phyloP scores from a whole-genome alignment of 352 stramenopile species.

The Discostella stelligera region DNA sequence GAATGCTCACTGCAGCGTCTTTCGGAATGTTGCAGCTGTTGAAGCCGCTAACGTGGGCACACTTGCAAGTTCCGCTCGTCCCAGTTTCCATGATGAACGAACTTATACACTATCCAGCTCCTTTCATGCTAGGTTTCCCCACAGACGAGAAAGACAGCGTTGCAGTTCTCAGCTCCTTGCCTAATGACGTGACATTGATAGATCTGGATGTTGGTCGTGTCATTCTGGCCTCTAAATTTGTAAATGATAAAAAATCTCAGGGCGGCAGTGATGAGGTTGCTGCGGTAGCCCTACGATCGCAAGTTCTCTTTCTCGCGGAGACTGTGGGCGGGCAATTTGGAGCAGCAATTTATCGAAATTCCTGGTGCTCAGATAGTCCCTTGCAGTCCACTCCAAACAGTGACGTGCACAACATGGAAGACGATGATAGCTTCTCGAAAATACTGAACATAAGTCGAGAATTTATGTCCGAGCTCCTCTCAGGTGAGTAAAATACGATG shows the following conservation, averaged over 20 bases:
- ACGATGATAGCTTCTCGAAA: constrained; percentile 27
- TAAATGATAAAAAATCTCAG: constrained; percentile 36
- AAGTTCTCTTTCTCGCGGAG: constrained; percentile 76
- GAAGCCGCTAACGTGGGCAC: constrained; percentile 74
- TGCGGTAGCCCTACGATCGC: constrained; percentile 56
- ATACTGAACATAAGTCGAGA: constrained; percentile 44
- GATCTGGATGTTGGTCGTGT: constrained; percentile 81
- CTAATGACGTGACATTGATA: constrained; percentile 76
- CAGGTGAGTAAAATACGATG: constrained; percentile 32
- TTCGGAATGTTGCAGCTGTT: constrained; percentile 60
- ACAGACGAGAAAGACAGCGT: constrained; percentile 68
- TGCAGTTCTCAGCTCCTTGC: constrained; percentile 67
- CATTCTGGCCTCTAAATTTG: constrained; percentile 74
- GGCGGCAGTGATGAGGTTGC: constrained; percentile 37
- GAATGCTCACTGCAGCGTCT: constrained; percentile 65
- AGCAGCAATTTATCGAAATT: constrained; percentile 46
- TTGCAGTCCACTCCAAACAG: constrained; percentile 23
- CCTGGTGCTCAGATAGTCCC: constrained; percentile 69
- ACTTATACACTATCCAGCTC: constrained; percentile 81
- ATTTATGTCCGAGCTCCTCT: constrained; percentile 73
- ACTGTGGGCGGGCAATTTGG: constrained; percentile 68
- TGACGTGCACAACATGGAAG: neutral
- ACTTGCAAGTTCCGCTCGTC: constrained; percentile 75
- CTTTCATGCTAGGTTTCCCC: constrained; percentile 79
- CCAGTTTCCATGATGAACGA: constrained; percentile 72